Evolutionary conservation across 1,284 basidiomycete genomes (phyloP).

Genomic region (Cutaneotrichosporon cavernicola): DNA sequence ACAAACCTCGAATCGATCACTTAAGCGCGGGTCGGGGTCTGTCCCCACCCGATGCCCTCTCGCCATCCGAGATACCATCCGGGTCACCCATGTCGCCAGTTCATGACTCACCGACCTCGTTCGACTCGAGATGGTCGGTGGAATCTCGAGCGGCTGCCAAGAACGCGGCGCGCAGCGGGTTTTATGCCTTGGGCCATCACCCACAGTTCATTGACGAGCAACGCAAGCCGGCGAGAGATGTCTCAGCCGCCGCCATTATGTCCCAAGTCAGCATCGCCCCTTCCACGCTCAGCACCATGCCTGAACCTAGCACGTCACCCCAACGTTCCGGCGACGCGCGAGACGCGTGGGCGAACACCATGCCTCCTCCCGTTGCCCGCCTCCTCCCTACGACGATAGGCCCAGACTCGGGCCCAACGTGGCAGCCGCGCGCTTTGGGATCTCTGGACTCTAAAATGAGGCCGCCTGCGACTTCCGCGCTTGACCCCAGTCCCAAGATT

Average conservation of each 20-base stretch:
- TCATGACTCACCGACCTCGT: conserved; percentile 14
- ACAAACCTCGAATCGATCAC: not conserved
- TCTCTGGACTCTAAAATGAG: not conserved
- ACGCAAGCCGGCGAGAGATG: conserved; percentile 1
- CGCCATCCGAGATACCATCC: not conserved
- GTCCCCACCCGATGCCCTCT: not conserved
- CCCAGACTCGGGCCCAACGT: not conserved
- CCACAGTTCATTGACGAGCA: conserved; percentile 17
- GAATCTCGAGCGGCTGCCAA: conserved; percentile 16
- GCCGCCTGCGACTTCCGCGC: not conserved
- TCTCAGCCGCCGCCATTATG: not conserved
- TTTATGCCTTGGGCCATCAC: conserved; percentile 24
- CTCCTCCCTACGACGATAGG: not conserved
- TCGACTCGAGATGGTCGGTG: conserved; percentile 16
- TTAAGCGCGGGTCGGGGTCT: not conserved
- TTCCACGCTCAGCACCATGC: conserved; percentile 6
- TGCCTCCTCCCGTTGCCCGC: not conserved
- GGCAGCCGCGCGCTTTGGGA: not conserved
- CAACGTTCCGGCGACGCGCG: not conserved
- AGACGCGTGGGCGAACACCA: not conserved
- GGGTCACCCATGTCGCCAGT: not conserved
- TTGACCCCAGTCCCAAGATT: not conserved
- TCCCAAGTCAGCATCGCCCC: conserved; percentile 8
- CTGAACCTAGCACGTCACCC: conserved; percentile 2
- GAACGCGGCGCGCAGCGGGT: conserved; percentile 8